A percentile compares a stretch with the other conserved stretches of the same genome.
Conservation (phyloP, 148 eudicot genomes). For the Polygonum maritimum region DNA sequence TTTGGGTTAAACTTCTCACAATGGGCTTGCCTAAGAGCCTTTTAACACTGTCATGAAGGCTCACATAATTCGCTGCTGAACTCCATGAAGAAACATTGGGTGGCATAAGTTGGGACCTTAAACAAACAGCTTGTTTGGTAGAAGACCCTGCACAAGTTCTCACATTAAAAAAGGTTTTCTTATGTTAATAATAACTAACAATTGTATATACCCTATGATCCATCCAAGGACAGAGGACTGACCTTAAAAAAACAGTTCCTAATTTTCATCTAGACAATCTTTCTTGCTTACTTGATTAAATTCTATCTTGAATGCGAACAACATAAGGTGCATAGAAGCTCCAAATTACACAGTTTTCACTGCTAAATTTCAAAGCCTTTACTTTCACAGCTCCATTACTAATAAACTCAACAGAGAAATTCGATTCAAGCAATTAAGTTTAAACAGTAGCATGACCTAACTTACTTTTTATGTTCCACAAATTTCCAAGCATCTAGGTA, state of each 20-base stretch:
- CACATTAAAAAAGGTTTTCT: background rate
- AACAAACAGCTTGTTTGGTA: slow-evolving; percentile 17
- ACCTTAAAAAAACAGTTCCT: background rate
- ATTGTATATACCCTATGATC: background rate
- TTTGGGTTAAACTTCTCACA: slow-evolving; percentile 23
- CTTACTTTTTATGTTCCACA: slow-evolving; percentile 88
- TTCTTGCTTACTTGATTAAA: background rate
- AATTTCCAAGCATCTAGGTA: too few relatives aligned
- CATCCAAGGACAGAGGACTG: background rate
- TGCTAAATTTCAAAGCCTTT: background rate
- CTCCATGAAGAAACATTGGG: slow-evolving; percentile 39
- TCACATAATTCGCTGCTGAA: slow-evolving; percentile 50
- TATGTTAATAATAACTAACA: background rate
- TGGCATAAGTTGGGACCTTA: slow-evolving; percentile 18
- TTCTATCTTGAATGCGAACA: background rate
- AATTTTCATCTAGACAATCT: background rate
- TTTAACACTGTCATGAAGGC: slow-evolving; percentile 29
- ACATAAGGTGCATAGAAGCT: background rate
- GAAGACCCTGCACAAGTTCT: slow-evolving; percentile 19
- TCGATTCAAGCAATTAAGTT: background rate
- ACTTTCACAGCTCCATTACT: background rate
- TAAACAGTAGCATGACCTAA: background rate
- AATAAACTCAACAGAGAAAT: background rate
- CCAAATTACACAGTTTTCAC: background rate
- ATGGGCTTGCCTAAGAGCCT: slow-evolving; percentile 26